A percentile compares a stretch with the other conserved stretches of the same genome.
phyloP scores from a whole-genome alignment of 139 green algal genomes.

The Tetraselmis striata region DNA sequence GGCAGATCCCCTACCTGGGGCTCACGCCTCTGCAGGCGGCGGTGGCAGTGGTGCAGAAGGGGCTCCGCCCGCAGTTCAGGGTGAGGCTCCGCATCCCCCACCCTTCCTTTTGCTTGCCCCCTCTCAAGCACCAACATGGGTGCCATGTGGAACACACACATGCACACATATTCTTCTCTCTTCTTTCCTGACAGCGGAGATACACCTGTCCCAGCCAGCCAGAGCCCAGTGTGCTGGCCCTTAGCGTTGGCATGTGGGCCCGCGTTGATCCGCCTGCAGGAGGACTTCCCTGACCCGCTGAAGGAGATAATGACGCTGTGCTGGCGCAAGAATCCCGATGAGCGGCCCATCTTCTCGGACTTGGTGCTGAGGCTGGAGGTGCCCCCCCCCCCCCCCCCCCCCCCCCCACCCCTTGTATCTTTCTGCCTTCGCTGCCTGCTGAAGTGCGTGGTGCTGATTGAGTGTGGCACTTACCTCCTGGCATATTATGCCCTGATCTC shows the following conservation, averaged over 20 bases:
- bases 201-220: too few relatives aligned
- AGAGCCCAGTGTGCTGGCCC: too few relatives aligned
- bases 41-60: conserved; percentile 93
- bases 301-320: background rate
- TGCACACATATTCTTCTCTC: too few relatives aligned
- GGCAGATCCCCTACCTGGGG: conserved; percentile 25
- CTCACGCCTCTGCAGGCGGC: conserved; percentile 40
- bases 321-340: background rate
- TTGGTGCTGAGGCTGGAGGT: background rate
- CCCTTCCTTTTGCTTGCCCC: too few relatives aligned
- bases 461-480: too few relatives aligned
- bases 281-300: background rate
- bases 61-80: conserved; percentile 57
- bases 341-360: background rate
- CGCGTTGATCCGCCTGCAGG: background rate
- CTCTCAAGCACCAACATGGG: too few relatives aligned
- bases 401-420: background rate
- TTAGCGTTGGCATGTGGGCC: too few relatives aligned
- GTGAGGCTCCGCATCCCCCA: too few relatives aligned
- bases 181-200: background rate
- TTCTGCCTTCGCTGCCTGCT: background rate
- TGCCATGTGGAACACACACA: too few relatives aligned
- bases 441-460: background rate
- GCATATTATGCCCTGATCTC: too few relatives aligned
- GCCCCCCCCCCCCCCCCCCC: too few relatives aligned